Base-by-base conservation (phyloP, 2,329 filamentous ascomycete species). In the Colletotrichum tamarilloi region DNA sequence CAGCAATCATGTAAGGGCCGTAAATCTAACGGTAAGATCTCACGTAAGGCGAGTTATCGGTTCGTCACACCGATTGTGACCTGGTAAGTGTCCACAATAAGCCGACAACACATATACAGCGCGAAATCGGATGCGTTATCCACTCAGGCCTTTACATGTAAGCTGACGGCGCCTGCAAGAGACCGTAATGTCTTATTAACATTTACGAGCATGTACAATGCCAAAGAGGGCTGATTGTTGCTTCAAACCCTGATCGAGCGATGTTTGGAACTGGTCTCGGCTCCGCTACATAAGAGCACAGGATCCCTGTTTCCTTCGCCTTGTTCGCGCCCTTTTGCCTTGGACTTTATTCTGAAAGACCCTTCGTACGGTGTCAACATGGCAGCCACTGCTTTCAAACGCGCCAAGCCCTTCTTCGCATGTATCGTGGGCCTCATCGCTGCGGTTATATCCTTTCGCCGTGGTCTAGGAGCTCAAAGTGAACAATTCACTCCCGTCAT, bases 291-390 rank as follows among this genome's bases (percentile, higher is more conserved):
- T 32, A 32, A 11, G 30, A 32, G 30, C 30, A 32, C 30, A 11
- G 30, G 30, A 32, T 32, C 2, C 5, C 38, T 2, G 38, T 16
- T 42, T 42, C 38, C 14, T 4, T 46, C 14, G 7, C 42, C 42
- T 16, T 16, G 1, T n/a, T 7, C 16, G 38, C 14, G 12, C 38
- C 1, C 38, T 42, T 42, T 46, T 46, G 2, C 42, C 16, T 19
- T 16, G 42, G 6, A 19, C 6, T 16, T 46, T 0, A 42, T 0
- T 42, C 38, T 42, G 30, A 11, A 12, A 42, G 12, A 14, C 1
- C 14, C 38, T 16, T 42, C 38, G 5, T 6, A 42, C 14, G 5
- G 38, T 56, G 76, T 74, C 58, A 56, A n/a, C 3, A 57, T 57
- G 55, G 26, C 55, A 16, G 30, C n/a, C 16, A 5, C n/a, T 16